Percentiles rank a stretch among this genome's conserved stretches.
Evolutionary conservation across 805 yeast species (phyloP).

Genomic region (Groenewaldozyma salmanticensis): DNA sequence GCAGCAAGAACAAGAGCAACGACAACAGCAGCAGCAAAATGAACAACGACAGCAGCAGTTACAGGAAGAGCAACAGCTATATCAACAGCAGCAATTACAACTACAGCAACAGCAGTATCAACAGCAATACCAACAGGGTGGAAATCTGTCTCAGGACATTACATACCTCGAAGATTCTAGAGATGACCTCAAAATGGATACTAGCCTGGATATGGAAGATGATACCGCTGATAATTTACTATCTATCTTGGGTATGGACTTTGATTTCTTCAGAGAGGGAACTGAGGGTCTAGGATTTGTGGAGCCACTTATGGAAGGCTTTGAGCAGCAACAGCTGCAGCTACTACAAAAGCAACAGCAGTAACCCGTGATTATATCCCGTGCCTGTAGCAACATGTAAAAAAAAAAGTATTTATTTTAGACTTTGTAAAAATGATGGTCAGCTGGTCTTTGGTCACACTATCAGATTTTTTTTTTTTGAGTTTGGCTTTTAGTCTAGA

Average conservation of each 20-base stretch:
- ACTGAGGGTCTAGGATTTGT: conserved; percentile 23
- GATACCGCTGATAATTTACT: conserved; percentile 5
- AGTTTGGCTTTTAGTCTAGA: no score
- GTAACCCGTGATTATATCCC: neutral
- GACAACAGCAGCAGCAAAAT: no score
- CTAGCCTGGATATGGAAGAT: neutral
- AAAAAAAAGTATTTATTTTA: neutral
- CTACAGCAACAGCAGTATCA: no score
- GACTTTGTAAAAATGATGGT: neutral
- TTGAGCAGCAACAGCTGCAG: conserved; percentile 18
- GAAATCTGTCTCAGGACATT: no score
- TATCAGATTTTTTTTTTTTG: no score
- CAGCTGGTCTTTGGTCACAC: no score
- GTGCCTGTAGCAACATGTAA: neutral
- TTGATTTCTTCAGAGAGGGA: conserved; percentile 23
- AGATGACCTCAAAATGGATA: neutral
- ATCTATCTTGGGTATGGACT: conserved; percentile 19
- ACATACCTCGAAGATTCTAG: no score
- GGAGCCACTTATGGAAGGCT: conserved; percentile 22
- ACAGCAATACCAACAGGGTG: no score
- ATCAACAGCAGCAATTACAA: no score
- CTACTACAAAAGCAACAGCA: conserved; percentile 9
- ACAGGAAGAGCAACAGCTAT: no score
- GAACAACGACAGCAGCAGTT: no score
- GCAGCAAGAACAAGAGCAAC: neutral